Conservation (phyloP, 2,329 filamentous ascomycete genomes). For the Pestalotiopsis fici region DNA sequence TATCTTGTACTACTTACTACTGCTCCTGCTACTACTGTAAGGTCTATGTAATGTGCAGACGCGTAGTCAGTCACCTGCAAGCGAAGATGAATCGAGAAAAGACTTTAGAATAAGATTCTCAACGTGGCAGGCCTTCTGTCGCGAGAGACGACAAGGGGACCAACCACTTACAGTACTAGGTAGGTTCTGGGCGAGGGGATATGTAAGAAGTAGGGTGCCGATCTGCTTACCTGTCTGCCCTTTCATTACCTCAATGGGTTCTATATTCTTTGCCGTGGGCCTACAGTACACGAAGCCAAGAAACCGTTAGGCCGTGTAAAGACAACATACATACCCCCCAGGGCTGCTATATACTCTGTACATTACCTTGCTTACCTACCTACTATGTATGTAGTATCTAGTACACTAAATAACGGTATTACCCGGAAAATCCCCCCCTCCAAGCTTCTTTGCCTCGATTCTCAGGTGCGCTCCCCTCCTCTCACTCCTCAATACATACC, state of each 20-base stretch:
- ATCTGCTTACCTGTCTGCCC: too few species aligned
- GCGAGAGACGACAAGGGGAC: constrained; percentile 1
- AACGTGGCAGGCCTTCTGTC: constrained; percentile 27
- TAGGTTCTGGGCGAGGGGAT: not conserved
- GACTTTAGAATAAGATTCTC: constrained; percentile 18
- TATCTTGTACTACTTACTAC: not conserved
- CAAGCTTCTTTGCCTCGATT: too few species aligned
- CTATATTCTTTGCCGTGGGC: not conserved
- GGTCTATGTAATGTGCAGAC: not conserved
- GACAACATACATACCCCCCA: too few species aligned
- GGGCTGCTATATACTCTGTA: too few species aligned
- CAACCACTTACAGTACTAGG: too few species aligned
- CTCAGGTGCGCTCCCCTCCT: too few species aligned
- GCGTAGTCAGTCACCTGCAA: not conserved
- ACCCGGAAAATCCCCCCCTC: too few species aligned
- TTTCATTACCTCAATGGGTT: not conserved
- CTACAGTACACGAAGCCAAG: too few species aligned
- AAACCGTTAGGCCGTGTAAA: too few species aligned
- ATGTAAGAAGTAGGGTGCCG: not conserved
- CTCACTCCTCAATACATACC: not conserved
- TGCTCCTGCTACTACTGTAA: not conserved
- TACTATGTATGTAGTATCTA: too few species aligned
- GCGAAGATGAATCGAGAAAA: constrained; percentile 6
- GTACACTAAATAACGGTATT: too few species aligned
- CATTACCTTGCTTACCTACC: too few species aligned